Percentiles rank a stretch among this genome's conserved stretches.
Conservation (phyloP, 441 rosid genomes). For the Manihot esculenta region DNA sequence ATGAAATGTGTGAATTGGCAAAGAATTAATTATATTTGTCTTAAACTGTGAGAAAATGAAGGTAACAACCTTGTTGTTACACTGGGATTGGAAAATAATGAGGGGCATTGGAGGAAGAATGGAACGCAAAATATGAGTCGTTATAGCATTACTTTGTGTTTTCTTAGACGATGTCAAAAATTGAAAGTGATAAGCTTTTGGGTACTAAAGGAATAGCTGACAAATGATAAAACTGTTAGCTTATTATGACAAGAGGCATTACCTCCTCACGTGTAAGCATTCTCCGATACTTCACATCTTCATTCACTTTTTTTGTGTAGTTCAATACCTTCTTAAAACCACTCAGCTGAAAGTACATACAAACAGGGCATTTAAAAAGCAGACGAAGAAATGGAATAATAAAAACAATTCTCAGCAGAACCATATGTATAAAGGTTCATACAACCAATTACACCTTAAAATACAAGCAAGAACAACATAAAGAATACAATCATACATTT, state of each 20-base stretch:
- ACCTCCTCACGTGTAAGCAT: slow-evolving; percentile 95
- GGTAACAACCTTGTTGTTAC: no score
- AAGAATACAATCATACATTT: slow-evolving; percentile 56
- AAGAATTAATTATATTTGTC: no score
- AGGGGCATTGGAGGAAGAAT: no score
- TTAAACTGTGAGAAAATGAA: no score
- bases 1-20: no score
- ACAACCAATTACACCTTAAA: slow-evolving; percentile 1
- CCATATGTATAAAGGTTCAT: background rate
- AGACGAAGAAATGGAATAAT: slow-evolving; percentile 8
- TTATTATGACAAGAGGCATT: slow-evolving; percentile 19
- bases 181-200: no score
- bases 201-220: background rate
- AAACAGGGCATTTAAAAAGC: slow-evolving; percentile 17
- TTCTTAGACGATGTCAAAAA: no score
- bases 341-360: slow-evolving; percentile 69
- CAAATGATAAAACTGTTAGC: slow-evolving; percentile 12
- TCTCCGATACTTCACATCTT: slow-evolving; percentile 79
- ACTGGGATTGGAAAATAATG: no score
- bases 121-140: no score
- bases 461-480: slow-evolving; percentile 17
- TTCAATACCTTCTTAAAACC: slow-evolving; percentile 97
- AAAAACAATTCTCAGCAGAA: background rate
- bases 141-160: no score
- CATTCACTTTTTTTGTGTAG: slow-evolving; percentile 89